Evolutionary conservation across 2,329 filamentous ascomycete species (phyloP).

Genomic region (Alternaria novae-zelandiae): DNA sequence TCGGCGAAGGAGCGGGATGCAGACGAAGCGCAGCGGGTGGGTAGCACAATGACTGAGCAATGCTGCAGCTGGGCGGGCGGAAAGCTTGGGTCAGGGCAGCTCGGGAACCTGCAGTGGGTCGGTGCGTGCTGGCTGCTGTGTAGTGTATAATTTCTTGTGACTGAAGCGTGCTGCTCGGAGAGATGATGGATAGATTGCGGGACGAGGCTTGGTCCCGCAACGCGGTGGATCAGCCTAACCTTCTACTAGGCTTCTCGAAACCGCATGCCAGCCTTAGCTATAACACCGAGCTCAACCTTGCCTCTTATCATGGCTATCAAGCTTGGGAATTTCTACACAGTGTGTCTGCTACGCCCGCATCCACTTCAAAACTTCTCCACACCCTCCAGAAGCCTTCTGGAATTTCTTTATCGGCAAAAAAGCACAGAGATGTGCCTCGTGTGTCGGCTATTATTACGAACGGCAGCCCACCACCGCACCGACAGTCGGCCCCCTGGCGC

Average conservation of each 20-base stretch:
- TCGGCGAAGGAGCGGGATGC: slow-evolving; percentile 10
- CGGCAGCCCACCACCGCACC: slow-evolving; percentile 3
- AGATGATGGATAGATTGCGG: slow-evolving; percentile 17
- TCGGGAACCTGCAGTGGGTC: slow-evolving; percentile 3
- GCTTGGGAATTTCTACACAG: not conserved
- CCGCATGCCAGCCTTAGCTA: slow-evolving; percentile 2
- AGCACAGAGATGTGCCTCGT: not conserved
- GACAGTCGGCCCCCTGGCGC: slow-evolving; percentile 1
- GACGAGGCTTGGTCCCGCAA: slow-evolving; percentile 22
- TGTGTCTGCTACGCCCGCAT: not conserved
- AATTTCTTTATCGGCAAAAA: slow-evolving; percentile 2
- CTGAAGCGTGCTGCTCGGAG: slow-evolving; percentile 17
- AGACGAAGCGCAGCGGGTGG: slow-evolving; percentile 2
- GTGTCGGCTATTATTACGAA: slow-evolving; percentile 4
- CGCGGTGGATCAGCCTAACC: slow-evolving; percentile 14
- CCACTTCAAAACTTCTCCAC: not conserved
- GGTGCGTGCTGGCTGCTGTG: not conserved
- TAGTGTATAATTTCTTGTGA: slow-evolving; percentile 5
- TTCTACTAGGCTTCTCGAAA: slow-evolving; percentile 19
- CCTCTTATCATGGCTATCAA: not conserved
- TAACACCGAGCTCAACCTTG: not conserved
- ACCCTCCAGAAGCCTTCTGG: not conserved
- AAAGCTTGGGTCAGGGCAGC: not conserved
- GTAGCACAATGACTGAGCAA: slow-evolving; percentile 9
- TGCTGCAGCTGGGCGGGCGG: not conserved